These are phyloP conservation scores for Alnus rubra DNA, from an alignment of 306 rosid species.

Conservation along the genomic window DNA sequence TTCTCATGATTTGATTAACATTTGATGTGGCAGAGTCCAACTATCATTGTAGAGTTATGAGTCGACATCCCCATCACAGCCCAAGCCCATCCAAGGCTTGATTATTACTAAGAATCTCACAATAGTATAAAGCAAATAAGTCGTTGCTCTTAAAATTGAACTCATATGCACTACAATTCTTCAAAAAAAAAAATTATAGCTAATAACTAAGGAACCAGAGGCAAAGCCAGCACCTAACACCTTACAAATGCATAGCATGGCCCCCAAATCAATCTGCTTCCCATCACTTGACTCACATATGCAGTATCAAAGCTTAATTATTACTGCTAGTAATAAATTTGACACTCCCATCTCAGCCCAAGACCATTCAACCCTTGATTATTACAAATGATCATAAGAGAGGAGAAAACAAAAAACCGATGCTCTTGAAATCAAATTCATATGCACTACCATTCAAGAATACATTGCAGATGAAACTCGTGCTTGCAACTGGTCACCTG, in stretches of 20 bases:
- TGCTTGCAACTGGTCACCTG: conserved; percentile 94
- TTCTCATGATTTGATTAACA: neutral
- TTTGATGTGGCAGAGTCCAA: neutral
- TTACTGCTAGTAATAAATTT: neutral
- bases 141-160: conserved; percentile 17
- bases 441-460: conserved; percentile 81
- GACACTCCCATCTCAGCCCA: neutral
- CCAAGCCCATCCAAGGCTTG: neutral
- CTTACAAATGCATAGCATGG: neutral
- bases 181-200: neutral
- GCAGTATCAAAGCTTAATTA: neutral
- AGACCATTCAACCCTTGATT: neutral
- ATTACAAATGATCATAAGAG: neutral
- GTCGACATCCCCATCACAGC: conserved; percentile 8
- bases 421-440: conserved; percentile 10
- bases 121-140: neutral
- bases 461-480: conserved; percentile 94
- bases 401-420: neutral
- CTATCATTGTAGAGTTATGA: neutral
- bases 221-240: neutral
- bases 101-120: conserved; percentile 11
- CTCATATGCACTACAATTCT: conserved; percentile 58
- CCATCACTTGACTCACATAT: neutral
- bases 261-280: neutral
- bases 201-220: neutral